phyloP scores from a whole-genome alignment of 2,329 filamentous ascomycete genomes.

The Trichoderma sp. region DNA sequence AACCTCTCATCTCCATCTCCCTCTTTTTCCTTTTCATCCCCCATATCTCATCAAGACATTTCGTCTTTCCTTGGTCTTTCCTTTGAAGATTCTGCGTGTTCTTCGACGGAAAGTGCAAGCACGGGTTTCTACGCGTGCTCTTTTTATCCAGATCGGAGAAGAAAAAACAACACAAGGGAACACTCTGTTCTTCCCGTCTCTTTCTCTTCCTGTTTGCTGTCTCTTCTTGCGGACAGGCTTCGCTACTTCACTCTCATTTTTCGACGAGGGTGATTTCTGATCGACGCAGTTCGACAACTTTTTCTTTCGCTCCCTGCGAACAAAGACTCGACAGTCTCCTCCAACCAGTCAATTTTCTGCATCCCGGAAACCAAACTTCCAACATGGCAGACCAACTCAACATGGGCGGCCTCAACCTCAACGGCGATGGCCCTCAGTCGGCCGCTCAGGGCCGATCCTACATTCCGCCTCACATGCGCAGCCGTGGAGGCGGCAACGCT shows the following conservation, averaged over 20 bases:
- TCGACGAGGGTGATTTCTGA: constrained; percentile 38
- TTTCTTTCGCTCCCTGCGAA: constrained; percentile 14
- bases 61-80: constrained; percentile 49
- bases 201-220: constrained; percentile 41
- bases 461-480: constrained; percentile 82
- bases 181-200: constrained; percentile 39
- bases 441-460: constrained; percentile 62
- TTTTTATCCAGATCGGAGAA: constrained; percentile 41
- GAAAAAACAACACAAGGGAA: constrained; percentile 35
- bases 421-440: constrained; percentile 43
- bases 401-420: constrained; percentile 74
- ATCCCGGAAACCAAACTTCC: constrained; percentile 38
- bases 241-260: constrained; percentile 36
- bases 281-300: constrained; percentile 29
- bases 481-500: constrained; percentile 45
- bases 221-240: constrained; percentile 37
- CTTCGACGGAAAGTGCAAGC: constrained; percentile 46
- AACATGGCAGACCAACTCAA: constrained; percentile 84
- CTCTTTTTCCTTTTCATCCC: constrained; percentile 36
- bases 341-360: constrained; percentile 23
- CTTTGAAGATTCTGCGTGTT: constrained; percentile 52
- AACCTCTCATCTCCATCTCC: constrained; percentile 39
- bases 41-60: constrained; percentile 38
- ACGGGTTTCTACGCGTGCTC: constrained; percentile 39
- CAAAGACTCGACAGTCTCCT: background rate